Evolutionary conservation across 2,329 filamentous ascomycete species (phyloP).

Genomic region (Hymenoscyphus scutula): DNA sequence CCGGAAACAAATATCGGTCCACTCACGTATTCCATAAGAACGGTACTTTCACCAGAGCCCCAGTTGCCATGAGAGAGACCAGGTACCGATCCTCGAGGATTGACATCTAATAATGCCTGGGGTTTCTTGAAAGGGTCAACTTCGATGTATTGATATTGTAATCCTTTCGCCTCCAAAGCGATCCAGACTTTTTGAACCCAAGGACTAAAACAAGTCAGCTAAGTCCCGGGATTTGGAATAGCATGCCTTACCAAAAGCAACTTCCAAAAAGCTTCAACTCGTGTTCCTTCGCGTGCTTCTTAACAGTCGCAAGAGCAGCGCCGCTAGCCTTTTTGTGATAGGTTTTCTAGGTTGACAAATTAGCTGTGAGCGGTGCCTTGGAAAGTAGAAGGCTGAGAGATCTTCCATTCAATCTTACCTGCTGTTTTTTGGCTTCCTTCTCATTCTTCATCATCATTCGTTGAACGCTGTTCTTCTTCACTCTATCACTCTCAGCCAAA

Average conservation of each 20-base stretch:
- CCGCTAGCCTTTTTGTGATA: slow-evolving; percentile 72
- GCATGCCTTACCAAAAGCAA: slow-evolving; percentile 69
- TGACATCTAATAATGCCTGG: slow-evolving; percentile 68
- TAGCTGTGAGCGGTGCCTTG: background rate
- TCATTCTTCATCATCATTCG: slow-evolving; percentile 62
- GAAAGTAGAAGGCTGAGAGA: background rate
- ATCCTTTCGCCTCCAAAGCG: slow-evolving; percentile 73
- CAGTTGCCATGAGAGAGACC: slow-evolving; percentile 75
- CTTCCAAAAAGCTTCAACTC: slow-evolving; percentile 77
- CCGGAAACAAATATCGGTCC: background rate
- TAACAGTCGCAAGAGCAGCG: slow-evolving; percentile 64
- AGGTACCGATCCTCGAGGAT: slow-evolving; percentile 73
- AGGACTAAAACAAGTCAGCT: slow-evolving; percentile 46
- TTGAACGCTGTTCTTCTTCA: slow-evolving; percentile 78
- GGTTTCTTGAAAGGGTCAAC: slow-evolving; percentile 77
- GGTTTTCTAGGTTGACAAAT: slow-evolving; percentile 52
- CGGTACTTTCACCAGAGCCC: slow-evolving; percentile 77
- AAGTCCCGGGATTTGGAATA: background rate
- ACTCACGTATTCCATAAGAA: slow-evolving; percentile 80
- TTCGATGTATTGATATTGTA: slow-evolving; percentile 83
- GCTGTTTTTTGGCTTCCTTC: slow-evolving; percentile 61
- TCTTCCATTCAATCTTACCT: slow-evolving; percentile 43
- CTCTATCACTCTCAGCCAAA: slow-evolving; percentile 70
- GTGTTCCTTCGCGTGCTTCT: slow-evolving; percentile 66
- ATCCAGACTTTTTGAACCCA: slow-evolving; percentile 91